Conservation (phyloP, 2,329 filamentous ascomycete genomes). For the Fusarium pseudoanthophilum region DNA sequence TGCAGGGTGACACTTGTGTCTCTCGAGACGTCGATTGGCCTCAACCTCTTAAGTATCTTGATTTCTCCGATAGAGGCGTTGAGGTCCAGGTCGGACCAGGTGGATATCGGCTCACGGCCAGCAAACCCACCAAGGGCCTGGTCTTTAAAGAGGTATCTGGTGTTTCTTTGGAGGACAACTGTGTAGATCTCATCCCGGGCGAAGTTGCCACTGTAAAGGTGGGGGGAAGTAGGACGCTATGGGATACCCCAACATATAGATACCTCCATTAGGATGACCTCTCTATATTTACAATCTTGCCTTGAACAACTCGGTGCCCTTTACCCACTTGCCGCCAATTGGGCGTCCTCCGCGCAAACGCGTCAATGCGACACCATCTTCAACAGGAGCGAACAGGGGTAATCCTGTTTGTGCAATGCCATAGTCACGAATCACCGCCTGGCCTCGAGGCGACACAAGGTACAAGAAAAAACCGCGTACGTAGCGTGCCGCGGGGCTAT, state of each 20-base stretch:
- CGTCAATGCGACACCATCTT: background rate
- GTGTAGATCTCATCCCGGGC: constrained; percentile 67
- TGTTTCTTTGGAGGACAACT: constrained; percentile 63
- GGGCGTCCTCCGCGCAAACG: background rate
- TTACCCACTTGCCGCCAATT: background rate
- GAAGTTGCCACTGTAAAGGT: constrained; percentile 4
- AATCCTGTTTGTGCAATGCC: background rate
- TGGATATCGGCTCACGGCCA: constrained; percentile 48
- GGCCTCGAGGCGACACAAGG: background rate
- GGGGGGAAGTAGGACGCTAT: accelerated
- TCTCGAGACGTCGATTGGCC: constrained; percentile 65
- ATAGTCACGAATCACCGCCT: background rate
- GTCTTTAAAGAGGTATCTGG: constrained; percentile 61
- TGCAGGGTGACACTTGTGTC: background rate
- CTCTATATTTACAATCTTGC: background rate
- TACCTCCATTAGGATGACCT: background rate
- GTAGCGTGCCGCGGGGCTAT: background rate
- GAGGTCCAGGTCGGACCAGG: constrained; percentile 47
- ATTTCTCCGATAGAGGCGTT: constrained; percentile 56
- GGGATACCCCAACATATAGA: background rate
- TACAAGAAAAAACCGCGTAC: background rate
- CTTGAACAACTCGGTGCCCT: background rate
- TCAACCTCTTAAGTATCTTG: constrained; percentile 70
- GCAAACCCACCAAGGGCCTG: constrained; percentile 65
- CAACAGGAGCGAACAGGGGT: background rate